These are phyloP conservation scores for Acephala macrosclerotiorum DNA, from an alignment of 2,329 filamentous ascomycete species.

Conservation along the genomic window DNA sequence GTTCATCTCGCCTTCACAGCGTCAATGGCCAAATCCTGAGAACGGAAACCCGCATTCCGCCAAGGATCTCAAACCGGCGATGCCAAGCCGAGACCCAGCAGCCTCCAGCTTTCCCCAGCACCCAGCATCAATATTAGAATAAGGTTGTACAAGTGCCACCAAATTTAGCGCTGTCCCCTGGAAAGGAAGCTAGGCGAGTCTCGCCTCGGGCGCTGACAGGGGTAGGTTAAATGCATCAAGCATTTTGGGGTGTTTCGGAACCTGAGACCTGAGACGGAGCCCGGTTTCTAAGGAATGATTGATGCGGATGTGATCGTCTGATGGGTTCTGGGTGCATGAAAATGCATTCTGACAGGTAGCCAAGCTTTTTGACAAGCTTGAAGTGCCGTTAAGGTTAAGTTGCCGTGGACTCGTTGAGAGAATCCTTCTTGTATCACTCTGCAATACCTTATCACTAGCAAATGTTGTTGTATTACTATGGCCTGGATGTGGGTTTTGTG, in stretches of 20 bases:
- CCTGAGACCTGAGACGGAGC: background rate
- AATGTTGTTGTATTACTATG: too few species aligned
- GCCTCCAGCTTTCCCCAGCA: background rate
- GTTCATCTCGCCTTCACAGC: background rate
- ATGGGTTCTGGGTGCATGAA: background rate
- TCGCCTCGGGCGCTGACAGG: background rate
- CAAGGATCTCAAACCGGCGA: constrained; percentile 1
- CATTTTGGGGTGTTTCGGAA: background rate
- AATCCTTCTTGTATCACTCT: too few species aligned
- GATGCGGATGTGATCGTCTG: background rate
- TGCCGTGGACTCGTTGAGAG: too few species aligned
- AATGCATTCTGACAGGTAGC: background rate
- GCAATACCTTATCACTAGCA: too few species aligned
- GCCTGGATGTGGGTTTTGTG: too few species aligned
- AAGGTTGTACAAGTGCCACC: constrained; percentile 2
- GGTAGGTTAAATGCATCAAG: constrained; percentile 11
- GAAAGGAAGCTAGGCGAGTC: background rate
- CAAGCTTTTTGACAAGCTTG: background rate
- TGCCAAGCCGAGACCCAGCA: constrained; percentile 1
- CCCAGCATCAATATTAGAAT: background rate
- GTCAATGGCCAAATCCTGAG: background rate
- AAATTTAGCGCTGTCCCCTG: background rate
- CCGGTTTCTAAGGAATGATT: background rate
- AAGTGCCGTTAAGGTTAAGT: background rate
- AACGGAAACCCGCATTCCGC: background rate